Base-by-base conservation (phyloP, 148 eudicot species). In the Pharnaceum exiguum region DNA sequence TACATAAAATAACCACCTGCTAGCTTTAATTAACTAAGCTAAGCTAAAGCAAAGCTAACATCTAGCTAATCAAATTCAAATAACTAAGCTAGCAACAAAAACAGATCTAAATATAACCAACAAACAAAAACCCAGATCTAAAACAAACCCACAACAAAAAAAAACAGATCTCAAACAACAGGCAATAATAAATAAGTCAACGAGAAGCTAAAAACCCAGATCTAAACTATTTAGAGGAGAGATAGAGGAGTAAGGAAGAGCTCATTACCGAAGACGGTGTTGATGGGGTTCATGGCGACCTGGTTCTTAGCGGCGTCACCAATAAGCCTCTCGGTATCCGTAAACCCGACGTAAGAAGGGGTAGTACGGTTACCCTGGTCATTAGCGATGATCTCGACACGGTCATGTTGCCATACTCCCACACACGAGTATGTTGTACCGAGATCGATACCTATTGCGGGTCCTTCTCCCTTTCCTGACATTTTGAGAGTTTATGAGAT, bases 321-420 rank as follows among this genome's bases (percentile, higher is more conserved):
- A 31, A 50, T 50, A 35, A 50, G 32, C 38, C 56, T 1, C 25
- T 39, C 51, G 23, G 53, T 4, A 15, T 64, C 68, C 0, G 68
- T 64, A 19, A 64, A 64, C 15, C 44, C 68, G 10, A 64, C 59
- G 59, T 64, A 64, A 13, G 68, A 64, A 19, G 68, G 68, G 29
- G 68, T 64, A 5, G 68, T 64, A 6, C 68, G 19, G 29, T 64
- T 64, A 4, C 68, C 68, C 45, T 64, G 68, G 17, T 64, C 68
- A 21, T 64, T 64, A 10, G 68, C 68, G 22, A 62, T 62, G 57
- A 62, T 37, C 25, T 62, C 66, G 38, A 62, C 66, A 23, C 66
- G 37, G 25, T 62, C 66, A 16, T 62, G 40, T 17, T 62, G 57
- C 66, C 66, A 62, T 24, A 62, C 66, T 19, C 43, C 66, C 9